Conservation (phyloP, 2,329 filamentous ascomycete genomes). For the Aspergillus sp. region DNA sequence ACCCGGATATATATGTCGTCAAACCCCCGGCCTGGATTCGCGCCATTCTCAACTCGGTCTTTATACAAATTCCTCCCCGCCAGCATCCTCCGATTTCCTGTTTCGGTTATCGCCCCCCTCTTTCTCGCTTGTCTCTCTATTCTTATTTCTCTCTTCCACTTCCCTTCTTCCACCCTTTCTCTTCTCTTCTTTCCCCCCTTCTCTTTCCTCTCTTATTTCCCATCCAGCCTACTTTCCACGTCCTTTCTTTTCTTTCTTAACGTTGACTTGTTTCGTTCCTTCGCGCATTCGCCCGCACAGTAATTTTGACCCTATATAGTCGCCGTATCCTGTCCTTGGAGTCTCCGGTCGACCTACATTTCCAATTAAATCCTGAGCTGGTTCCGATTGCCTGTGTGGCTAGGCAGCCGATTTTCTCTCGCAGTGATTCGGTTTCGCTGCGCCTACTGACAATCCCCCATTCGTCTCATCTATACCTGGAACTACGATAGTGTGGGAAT, state of each 20-base stretch:
- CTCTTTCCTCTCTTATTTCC: slow-evolving; percentile 11
- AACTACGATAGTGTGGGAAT: slow-evolving; percentile 5
- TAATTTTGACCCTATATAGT: slow-evolving; percentile 19
- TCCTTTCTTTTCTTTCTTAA: slow-evolving; percentile 13
- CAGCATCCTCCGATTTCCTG: slow-evolving; percentile 10
- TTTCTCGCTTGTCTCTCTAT: slow-evolving; percentile 13
- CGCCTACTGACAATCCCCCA: background rate
- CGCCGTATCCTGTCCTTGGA: slow-evolving; percentile 2
- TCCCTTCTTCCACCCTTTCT: slow-evolving; percentile 3
- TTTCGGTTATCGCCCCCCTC: slow-evolving; percentile 16
- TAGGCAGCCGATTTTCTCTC: background rate
- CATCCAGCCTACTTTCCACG: slow-evolving; percentile 4
- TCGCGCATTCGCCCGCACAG: slow-evolving; percentile 30
- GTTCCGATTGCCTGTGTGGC: background rate
- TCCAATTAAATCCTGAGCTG: too few relatives aligned
- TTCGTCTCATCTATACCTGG: background rate
- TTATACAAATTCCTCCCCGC: background rate
- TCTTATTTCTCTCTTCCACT: slow-evolving; percentile 9
- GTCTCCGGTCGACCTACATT: background rate
- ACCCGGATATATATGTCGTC: background rate
- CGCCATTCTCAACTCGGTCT: too few relatives aligned
- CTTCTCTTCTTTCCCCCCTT: slow-evolving; percentile 10
- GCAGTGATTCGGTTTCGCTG: background rate
- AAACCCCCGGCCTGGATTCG: background rate
- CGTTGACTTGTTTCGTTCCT: slow-evolving; percentile 18